Evolutionary conservation across 2,329 filamentous ascomycete species (phyloP).

Genomic region (Trichoderma endophyticum): DNA sequence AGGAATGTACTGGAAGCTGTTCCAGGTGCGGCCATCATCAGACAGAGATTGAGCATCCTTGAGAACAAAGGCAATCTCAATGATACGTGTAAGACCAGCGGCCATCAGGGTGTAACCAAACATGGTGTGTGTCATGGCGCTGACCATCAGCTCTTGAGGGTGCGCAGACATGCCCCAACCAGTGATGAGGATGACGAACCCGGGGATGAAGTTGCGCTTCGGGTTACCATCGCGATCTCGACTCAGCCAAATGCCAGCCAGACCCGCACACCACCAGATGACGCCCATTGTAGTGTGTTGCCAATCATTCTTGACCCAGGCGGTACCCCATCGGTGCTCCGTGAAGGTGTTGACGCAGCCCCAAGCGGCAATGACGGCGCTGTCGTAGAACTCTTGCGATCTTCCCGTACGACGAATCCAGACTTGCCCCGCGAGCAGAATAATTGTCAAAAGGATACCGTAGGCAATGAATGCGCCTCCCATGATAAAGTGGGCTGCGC

Average conservation of each 20-base stretch:
- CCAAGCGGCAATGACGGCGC: slow-evolving; percentile 85
- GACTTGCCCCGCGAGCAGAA: slow-evolving; percentile 82
- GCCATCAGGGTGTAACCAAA: slow-evolving; percentile 97
- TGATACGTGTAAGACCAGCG: slow-evolving; percentile 76
- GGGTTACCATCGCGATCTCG: slow-evolving; percentile 77
- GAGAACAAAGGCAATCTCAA: slow-evolving; percentile 88
- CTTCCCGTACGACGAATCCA: slow-evolving; percentile 81
- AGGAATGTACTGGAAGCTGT: slow-evolving; percentile 56
- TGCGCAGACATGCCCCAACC: slow-evolving; percentile 96
- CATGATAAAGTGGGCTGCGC: slow-evolving; percentile 97
- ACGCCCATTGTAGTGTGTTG: slow-evolving; percentile 99
- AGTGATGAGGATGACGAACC: slow-evolving; percentile 84
- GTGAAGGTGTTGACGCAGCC: slow-evolving; percentile 98
- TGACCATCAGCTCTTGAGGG: slow-evolving; percentile 78
- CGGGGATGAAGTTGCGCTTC: slow-evolving; percentile 89
- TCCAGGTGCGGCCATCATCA: slow-evolving; percentile 65
- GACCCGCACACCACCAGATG: slow-evolving; percentile 93
- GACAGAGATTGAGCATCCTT: slow-evolving; percentile 65
- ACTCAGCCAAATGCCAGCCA: slow-evolving; percentile 90
- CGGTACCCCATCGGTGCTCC: slow-evolving; percentile 86
- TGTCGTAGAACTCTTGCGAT: slow-evolving; percentile 97
- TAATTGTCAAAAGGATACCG: slow-evolving; percentile 78
- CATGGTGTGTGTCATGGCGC: slow-evolving; percentile 79
- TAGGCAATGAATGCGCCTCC: slow-evolving; percentile 94
- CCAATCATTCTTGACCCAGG: slow-evolving; percentile 90